Evolutionary conservation across 2,329 filamentous ascomycete genomes (phyloP).

Genomic region (Aspergillus persii): DNA sequence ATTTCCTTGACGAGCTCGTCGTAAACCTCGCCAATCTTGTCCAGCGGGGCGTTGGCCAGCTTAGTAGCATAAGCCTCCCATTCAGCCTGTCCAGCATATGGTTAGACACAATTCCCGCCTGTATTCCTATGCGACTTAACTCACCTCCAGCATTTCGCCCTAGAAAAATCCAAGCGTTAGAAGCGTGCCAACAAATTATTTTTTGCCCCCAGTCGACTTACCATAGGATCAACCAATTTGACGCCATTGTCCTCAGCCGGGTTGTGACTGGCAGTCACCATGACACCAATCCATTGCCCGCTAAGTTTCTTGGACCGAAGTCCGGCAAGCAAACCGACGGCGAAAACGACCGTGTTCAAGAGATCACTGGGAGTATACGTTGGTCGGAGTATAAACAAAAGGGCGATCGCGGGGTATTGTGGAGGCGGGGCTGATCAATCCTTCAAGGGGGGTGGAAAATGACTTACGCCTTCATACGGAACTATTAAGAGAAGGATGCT

Average conservation of each 20-base stretch:
- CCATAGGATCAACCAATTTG: slow-evolving; percentile 93
- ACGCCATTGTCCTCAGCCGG: slow-evolving; percentile 86
- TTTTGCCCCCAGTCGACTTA: slow-evolving; percentile 26
- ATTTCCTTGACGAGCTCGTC: slow-evolving; percentile 70
- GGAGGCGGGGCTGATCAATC: slow-evolving; percentile 29
- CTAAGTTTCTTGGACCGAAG: slow-evolving; percentile 86
- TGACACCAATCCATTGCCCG: slow-evolving; percentile 89
- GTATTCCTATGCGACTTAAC: slow-evolving; percentile 8
- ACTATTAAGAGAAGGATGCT: slow-evolving; percentile 43
- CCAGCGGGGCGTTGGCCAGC: slow-evolving; percentile 78
- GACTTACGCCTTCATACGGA: slow-evolving; percentile 68
- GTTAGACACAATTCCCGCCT: not conserved
- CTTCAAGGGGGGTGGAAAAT: slow-evolving; percentile 16
- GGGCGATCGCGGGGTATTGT: slow-evolving; percentile 31
- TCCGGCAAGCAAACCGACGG: slow-evolving; percentile 83
- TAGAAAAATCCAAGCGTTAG: slow-evolving; percentile 24
- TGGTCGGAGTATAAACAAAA: slow-evolving; percentile 36
- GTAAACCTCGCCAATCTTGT: slow-evolving; percentile 76
- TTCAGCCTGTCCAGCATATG: slow-evolving; percentile 54
- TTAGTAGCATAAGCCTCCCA: slow-evolving; percentile 89
- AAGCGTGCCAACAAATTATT: not conserved
- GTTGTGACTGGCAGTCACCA: slow-evolving; percentile 95
- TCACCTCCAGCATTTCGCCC: slow-evolving; percentile 93
- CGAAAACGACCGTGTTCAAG: slow-evolving; percentile 87
- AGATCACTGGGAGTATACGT: slow-evolving; percentile 57